These are phyloP conservation scores for Calonectria fujianensis DNA, from an alignment of 2,329 filamentous ascomycete genomes.

Conservation along the genomic window DNA sequence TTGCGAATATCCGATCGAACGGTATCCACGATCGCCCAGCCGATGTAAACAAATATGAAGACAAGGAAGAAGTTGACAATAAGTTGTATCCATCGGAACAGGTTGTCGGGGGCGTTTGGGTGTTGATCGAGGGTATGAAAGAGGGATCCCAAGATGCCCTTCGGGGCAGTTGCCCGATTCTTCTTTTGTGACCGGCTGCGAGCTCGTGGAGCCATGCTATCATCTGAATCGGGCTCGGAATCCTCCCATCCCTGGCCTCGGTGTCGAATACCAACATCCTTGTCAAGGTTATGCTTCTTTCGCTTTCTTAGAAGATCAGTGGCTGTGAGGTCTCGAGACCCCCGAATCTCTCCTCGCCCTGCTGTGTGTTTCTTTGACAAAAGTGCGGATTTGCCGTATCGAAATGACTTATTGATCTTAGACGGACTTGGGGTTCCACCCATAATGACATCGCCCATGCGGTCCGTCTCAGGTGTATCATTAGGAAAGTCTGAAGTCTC, in stretches of 20 bases:
- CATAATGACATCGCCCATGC: constrained; percentile 65
- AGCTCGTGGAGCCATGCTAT: constrained; percentile 48
- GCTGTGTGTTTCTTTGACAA: constrained; percentile 66
- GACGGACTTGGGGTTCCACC: constrained; percentile 66
- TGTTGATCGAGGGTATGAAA: constrained; percentile 74
- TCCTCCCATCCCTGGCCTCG: constrained; percentile 65
- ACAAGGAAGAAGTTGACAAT: constrained; percentile 79
- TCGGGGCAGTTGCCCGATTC: constrained; percentile 49
- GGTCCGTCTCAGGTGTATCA: constrained; percentile 72
- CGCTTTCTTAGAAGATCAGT: constrained; percentile 72
- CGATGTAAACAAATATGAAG: constrained; percentile 75
- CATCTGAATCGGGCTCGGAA: constrained; percentile 71
- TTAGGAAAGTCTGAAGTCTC: constrained; percentile 73
- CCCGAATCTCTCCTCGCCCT: constrained; percentile 79
- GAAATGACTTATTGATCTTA: constrained; percentile 67
- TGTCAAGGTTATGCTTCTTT: constrained; percentile 71
- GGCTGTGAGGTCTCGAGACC: constrained; percentile 62
- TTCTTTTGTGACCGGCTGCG: constrained; percentile 52
- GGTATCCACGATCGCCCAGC: constrained; percentile 81
- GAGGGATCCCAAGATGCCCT: constrained; percentile 64
- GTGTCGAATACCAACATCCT: constrained; percentile 70
- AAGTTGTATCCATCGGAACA: constrained; percentile 76
- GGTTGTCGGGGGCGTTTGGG: constrained; percentile 75
- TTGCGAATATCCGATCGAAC: constrained; percentile 85
- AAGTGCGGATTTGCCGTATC: constrained; percentile 64